Base-by-base conservation (phyloP, 1,284 basidiomycete genomes). In the Coniophora puteana region DNA sequence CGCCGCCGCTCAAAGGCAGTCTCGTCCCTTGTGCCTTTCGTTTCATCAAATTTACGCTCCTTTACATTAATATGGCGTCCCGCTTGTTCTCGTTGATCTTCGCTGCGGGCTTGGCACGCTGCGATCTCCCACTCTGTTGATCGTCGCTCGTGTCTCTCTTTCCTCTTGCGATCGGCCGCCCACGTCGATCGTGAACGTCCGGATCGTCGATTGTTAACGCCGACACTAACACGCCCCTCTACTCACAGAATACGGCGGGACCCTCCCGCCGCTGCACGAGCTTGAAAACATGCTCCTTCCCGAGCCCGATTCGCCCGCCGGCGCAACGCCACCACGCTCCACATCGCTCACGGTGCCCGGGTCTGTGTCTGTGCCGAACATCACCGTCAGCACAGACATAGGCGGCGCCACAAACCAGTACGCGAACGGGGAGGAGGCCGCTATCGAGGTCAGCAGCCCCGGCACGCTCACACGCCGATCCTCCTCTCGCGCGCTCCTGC, bases 231-330 rank as follows among this genome's bases (percentile, higher is more conserved):
- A 39, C 21, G 32, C 40, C 40, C 17, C 39, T 11, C 16, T 43
- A 38, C 47, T 41, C 38, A 39, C 59, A 85, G 83, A 83, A 46
- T 80, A 80, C 51, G 80, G 80, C 41, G 82, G 80, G 49, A 60
- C 51, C 43, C 60, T 83, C 38, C 70, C 72, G 34, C 51, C 67
- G 38, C 65, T 78, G 38, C 59, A 62, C 48, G 55, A 65, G 41
- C 61, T 77, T 41, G 63, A 71, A 28, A 69, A 78, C 62, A 70
- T 74, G 31, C 63, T 78, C 48, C 59, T 46, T 10, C 47, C 35
- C 12, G 7, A 40, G 5, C 41, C 35, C 8, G 13, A 29, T 18
- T 22, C 33, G 6, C 17, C 25, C 12, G 6, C 28, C 16, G n/a
- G 23, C 14, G 33, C 14, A 23, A 21, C 33, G 25, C 36, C 25